These are phyloP conservation scores for Chimonanthus praecox DNA, from an alignment of 164 flowering plant genomes.

Conservation along the genomic window DNA sequence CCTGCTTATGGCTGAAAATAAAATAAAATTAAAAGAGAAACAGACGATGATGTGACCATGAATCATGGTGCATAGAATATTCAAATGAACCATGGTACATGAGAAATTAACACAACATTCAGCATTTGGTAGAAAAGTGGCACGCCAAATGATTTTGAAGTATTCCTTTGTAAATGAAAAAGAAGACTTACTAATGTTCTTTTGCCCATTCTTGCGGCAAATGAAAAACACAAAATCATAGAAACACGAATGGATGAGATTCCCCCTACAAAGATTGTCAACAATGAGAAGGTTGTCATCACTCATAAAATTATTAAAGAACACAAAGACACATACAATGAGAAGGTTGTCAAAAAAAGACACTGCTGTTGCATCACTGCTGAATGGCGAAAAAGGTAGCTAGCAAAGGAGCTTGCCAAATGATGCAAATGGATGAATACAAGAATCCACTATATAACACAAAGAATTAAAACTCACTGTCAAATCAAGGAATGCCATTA, in stretches of 20 bases:
- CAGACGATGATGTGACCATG: background rate
- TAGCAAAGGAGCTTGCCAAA: background rate
- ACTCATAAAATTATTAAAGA: too few relatives aligned
- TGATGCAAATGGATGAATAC: background rate
- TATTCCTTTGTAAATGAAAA: background rate
- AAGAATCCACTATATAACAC: background rate
- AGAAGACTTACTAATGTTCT: constrained; percentile 70
- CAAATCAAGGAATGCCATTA: constrained; percentile 50
- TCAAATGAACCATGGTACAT: background rate
- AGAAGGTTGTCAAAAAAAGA: constrained; percentile 1
- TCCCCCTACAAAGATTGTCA: constrained; percentile 46
- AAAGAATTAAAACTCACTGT: constrained; percentile 39
- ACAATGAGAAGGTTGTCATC: background rate
- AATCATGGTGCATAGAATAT: too few relatives aligned
- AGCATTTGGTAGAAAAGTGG: background rate
- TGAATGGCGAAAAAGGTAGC: background rate
- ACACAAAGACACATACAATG: background rate
- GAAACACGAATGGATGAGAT: constrained; percentile 63
- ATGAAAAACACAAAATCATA: constrained; percentile 91
- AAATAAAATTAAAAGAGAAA: constrained; percentile 3
- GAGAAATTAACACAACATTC: background rate
- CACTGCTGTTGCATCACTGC: background rate
- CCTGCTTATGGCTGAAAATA: constrained; percentile 61
- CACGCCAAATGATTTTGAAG: background rate
- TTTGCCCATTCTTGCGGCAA: constrained; percentile 89